Conservation (phyloP, 108 stramenopile species). For the Craspedostauros australis region DNA sequence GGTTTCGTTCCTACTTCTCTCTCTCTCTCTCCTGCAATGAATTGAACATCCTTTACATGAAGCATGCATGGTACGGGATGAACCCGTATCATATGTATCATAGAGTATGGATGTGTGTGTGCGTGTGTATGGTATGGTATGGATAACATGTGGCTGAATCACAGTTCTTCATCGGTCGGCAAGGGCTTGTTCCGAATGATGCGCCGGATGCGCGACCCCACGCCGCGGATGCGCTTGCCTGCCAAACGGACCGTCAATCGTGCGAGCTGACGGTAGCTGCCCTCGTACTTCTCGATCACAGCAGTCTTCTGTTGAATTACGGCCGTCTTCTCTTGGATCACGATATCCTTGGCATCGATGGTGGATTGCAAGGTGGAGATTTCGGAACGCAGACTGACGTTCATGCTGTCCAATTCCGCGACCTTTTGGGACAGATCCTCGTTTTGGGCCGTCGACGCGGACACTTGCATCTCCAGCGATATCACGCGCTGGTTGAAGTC, state of each 20-base stretch:
- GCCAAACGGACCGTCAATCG: constrained; percentile 17
- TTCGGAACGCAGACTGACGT: constrained; percentile 5
- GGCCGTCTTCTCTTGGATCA: constrained; percentile 18
- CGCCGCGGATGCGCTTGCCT: constrained; percentile 16
- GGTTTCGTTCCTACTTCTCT: too few relatives aligned
- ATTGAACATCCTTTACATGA: too few relatives aligned
- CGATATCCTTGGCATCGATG: constrained; percentile 16
- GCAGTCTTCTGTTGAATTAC: constrained; percentile 18
- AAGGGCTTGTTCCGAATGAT: too few relatives aligned
- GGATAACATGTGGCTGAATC: too few relatives aligned
- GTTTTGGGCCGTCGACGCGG: constrained; percentile 1
- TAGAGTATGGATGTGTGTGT: too few relatives aligned
- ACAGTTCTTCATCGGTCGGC: too few relatives aligned
- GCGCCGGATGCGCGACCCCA: too few relatives aligned
- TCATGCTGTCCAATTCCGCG: constrained; percentile 5
- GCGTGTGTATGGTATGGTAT: too few relatives aligned
- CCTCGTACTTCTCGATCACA: constrained; percentile 23
- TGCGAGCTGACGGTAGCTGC: constrained; percentile 29
- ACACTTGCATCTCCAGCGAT: constrained; percentile 20
- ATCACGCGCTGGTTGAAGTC: constrained; percentile 13
- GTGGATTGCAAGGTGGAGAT: constrained; percentile 11
- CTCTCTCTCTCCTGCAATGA: too few relatives aligned
- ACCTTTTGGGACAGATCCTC: constrained; percentile 6
- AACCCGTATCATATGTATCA: too few relatives aligned
- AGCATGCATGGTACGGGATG: too few relatives aligned